phyloP scores from a whole-genome alignment of 345 rosid species.

The Passiflora organensis region DNA sequence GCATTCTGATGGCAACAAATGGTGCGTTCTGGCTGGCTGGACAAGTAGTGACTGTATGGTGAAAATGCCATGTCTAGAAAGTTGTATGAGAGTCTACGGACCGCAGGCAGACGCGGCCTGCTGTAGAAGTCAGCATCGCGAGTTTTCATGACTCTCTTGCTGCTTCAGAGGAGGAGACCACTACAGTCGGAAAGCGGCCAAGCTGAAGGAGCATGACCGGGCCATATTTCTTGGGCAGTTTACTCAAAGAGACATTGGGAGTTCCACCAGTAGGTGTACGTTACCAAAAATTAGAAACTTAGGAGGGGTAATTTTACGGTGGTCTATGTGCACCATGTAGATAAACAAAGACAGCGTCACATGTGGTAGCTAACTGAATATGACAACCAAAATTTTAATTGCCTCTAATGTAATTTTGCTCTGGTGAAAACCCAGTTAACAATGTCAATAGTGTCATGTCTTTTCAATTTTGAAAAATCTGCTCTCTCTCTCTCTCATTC shows the following conservation, averaged over 20 bases:
- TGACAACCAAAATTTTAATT: too few species aligned
- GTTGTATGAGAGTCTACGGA: conserved; percentile 6
- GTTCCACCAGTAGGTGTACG: conserved; percentile 11
- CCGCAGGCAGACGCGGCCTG: background rate
- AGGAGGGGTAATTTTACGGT: too few species aligned
- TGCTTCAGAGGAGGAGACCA: conserved; percentile 6
- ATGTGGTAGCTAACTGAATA: too few species aligned
- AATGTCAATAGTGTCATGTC: too few species aligned
- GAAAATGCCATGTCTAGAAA: conserved; percentile 4
- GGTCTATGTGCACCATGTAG: too few species aligned
- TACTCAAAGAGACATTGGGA: conserved; percentile 1
- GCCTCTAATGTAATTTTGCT: too few species aligned
- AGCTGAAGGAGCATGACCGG: conserved; percentile 16
- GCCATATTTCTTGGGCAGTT: conserved; percentile 16
- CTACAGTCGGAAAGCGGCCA: background rate
- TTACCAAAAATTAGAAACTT: conserved; percentile 18
- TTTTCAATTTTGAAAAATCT: too few species aligned
- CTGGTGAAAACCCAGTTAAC: too few species aligned
- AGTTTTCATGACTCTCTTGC: conserved; percentile 5
- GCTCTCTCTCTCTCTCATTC: too few species aligned
- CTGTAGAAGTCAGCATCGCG: conserved; percentile 6
- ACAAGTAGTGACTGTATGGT: conserved; percentile 10
- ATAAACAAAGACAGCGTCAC: too few species aligned
- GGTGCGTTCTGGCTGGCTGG: too few species aligned
- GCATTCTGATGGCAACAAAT: too few species aligned